A percentile compares a stretch with the other conserved stretches of the same genome.
Evolutionary conservation across 1,284 basidiomycete genomes (phyloP).

Genomic region (Cryptococcus sp.): DNA sequence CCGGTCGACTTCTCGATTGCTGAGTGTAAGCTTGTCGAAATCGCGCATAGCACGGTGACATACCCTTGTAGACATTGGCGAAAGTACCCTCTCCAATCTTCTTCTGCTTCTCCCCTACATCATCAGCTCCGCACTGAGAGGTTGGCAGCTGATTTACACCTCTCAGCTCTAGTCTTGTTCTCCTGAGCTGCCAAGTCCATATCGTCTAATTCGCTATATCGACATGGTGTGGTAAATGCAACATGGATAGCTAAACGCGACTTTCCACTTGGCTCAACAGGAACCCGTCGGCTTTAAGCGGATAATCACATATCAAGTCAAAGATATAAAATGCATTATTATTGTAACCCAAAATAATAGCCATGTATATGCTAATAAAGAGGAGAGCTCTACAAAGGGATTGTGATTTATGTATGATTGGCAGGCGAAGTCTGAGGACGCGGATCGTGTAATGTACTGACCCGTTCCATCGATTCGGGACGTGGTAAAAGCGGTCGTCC

Average conservation of each 20-base stretch:
- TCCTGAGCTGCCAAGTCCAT: conserved; percentile 44
- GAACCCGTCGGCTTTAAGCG: too few species aligned
- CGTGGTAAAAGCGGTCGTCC: not conserved
- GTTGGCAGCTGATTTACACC: conserved; percentile 24
- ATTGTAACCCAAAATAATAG: not conserved
- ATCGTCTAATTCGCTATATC: too few species aligned
- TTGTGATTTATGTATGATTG: too few species aligned
- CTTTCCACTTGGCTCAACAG: too few species aligned
- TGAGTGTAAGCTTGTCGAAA: conserved; percentile 8
- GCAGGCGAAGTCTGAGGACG: too few species aligned
- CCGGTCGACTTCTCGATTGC: conserved; percentile 36
- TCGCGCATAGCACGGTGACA: conserved; percentile 16
- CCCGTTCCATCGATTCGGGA: not conserved
- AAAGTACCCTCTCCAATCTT: conserved; percentile 96
- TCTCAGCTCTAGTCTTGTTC: conserved; percentile 31
- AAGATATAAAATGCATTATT: not conserved
- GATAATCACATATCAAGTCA: too few species aligned
- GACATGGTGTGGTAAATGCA: too few species aligned
- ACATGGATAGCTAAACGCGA: too few species aligned
- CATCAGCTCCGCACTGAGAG: not conserved
- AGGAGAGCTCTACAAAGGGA: too few species aligned
- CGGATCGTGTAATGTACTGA: too few species aligned
- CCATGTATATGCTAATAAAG: too few species aligned
- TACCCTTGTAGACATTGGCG: conserved; percentile 92
- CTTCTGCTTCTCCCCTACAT: conserved; percentile 60